Evolutionary conservation across 352 stramenopile genomes (phyloP), one percentile per base, ranked within the genome.

Genomic region (Phytophthora brassicae): DNA sequence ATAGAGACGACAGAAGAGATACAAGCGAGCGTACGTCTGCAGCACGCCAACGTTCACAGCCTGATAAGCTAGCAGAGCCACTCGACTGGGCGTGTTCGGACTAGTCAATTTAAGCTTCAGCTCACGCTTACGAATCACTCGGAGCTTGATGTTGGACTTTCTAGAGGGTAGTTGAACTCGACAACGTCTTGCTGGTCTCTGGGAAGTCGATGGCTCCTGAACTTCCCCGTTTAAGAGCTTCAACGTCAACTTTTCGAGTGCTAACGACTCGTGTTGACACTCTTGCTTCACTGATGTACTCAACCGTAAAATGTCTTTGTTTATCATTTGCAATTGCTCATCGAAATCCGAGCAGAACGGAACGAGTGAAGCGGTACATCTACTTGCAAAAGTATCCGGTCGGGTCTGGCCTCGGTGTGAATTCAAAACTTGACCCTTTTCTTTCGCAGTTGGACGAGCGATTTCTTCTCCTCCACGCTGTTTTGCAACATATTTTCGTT

Each of bases 1-100:
- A 17, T 65, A 72, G 33, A 76, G 43, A 8, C n/a, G 50, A 2
- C 7, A 16, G 31, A 67, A 79, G 16, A 79, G 50, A 17, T 64
- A 76, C 6, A 39, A 29, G 11, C 70, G 66, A 28, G 47, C 22
- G 50, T 48, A 64, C 24, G 56, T 53, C 50, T 78, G 70, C 35
- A 78, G 24, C 17, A 64, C 55, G 16, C 48, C 39, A n/a, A 51
- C 63, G 35, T 68, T 56, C 5, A 74, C 47, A 13, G 54, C 58
- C 63, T 73, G 48, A 9, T 58, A 50, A 9, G 59, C 52, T 31
- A 74, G 31, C 5, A 44, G n/a, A 33, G 55, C 23, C 19, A 45
- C 24, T 41, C 53, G 64, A 63, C 44, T 72, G 42, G 43, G 48
- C 24, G 35, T 17, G 17, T 64, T 55, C 2, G 51, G 39, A 51